Base-by-base conservation (phyloP, 164 flowering plant species). In the Euptelea pleiosperma region DNA sequence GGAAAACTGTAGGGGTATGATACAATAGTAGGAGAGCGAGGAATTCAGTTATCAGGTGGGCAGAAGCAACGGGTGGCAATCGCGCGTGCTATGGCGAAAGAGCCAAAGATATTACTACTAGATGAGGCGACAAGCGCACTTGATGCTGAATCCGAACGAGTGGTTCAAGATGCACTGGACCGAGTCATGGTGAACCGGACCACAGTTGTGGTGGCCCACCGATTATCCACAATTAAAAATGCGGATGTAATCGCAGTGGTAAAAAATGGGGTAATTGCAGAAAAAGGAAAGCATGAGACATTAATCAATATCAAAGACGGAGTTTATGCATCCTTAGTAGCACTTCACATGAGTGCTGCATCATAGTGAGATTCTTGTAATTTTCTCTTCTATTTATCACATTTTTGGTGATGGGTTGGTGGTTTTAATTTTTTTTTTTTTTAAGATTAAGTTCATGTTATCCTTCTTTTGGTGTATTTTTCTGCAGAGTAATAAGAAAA, bases 41-140 rank as follows among this genome's bases (percentile, higher is more conserved):
- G 91, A 24, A 67, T 77, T 21, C 95, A 87, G 39, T 52, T 87
- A 8, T 87, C 91, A n/a, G n/a, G n/a, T n/a, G n/a, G n/a, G n/a
- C n/a, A n/a, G n/a, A n/a, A n/a, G n/a, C n/a, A n/a, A n/a, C 58
- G 95, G 24, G 82, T 87, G 8, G 87, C 95, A 16, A 87, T 87
- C 18, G 89, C 95, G 1, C 63, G 95, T 0, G 95, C 95, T 0
- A 87, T 87, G 6, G 61, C 81, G 6, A 82, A 83, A 58, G 64
- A 58, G 45, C 94, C 91, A 1, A 84, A 71, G 71, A 81, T 87
- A 25, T 47, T 87, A 18, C 62, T 87, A 84, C n/a, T n/a, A n/a
- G n/a, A n/a, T n/a, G n/a, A n/a, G n/a, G n/a, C n/a, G n/a, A n/a
- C n/a, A n/a, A n/a, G 91, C 47, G 95, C 91, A 0, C 62, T 85